These are phyloP conservation scores for Turritis glabra DNA, from an alignment of 345 rosid species.

Conservation along the genomic window DNA sequence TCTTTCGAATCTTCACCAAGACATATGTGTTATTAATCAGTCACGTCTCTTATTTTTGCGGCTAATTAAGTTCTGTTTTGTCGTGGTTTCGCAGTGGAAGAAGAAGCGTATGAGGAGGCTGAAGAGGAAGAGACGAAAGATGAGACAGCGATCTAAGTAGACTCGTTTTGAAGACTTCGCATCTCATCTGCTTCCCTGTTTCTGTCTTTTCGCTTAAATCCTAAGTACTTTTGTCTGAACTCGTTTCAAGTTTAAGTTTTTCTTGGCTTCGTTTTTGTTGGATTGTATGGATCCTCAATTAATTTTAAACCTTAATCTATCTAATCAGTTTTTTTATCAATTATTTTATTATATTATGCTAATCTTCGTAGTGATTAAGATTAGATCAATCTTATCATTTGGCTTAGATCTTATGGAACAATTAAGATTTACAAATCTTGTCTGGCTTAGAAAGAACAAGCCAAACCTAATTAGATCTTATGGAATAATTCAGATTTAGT, in stretches of 20 bases:
- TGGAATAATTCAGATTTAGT: neutral
- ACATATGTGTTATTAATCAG: neutral
- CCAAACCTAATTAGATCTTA: neutral
- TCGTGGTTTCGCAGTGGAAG: slow-evolving; percentile 72
- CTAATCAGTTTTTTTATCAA: neutral
- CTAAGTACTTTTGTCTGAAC: slow-evolving; percentile 23
- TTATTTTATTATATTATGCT: neutral
- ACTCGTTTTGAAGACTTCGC: slow-evolving; percentile 8
- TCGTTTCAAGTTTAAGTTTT: slow-evolving; percentile 16
- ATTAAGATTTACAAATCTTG: neutral
- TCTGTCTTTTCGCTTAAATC: neutral
- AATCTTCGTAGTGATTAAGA: neutral
- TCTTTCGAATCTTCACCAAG: neutral
- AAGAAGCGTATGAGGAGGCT: slow-evolving; percentile 99
- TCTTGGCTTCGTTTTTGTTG: slow-evolving; percentile 18
- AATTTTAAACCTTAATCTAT: slow-evolving; percentile 5
- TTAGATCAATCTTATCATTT: neutral
- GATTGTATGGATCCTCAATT: slow-evolving; percentile 28
- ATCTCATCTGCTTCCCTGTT: slow-evolving; percentile 20
- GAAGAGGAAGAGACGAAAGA: slow-evolving; percentile 99
- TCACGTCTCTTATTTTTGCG: neutral
- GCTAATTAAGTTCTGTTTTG: neutral
- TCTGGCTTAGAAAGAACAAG: too few relatives aligned
- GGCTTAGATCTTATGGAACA: neutral
- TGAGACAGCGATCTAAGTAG: slow-evolving; percentile 99